Base-by-base conservation (phyloP, 257 asterid genomes). In the Fraxinus anomala region DNA sequence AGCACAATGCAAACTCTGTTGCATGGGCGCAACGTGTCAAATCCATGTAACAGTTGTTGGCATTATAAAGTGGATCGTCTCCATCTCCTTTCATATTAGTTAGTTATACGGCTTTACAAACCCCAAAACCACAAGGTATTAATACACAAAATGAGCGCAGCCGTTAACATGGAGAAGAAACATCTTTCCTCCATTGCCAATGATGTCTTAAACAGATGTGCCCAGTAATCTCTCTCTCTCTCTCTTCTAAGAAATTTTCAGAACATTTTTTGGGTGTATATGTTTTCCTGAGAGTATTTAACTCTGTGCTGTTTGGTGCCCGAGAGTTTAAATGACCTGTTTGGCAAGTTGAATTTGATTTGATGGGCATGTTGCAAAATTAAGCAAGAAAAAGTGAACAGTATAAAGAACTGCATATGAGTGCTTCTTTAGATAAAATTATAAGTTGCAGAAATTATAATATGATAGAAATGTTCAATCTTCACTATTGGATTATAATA, bases 141-240 rank as follows among this genome's bases (percentile, higher is more conserved):
- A 33, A 61, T 30, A 49, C 68, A 17, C 9, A 28, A 7, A 68
- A 69, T 13, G 23, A 17, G 21, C 37, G 44, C 78, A 71, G 23
- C 74, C 21, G 78, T 82, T 56, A 13, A 40, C 68, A 88, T 83
- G 94, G 92, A 67, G 80, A 92, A 92, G 80, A 54, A 54, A 54
- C 92, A 88, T 83, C 96, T 92, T 28, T 92, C 99, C 37, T 26
- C 81, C 86, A 78, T 86, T 73, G 96, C 97, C 76, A 87, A 87
- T 86, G 82, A 89, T 49, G 90, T 94, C 66, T 26, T 95, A 70
- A 79, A 51, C 9, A 87, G 86, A 81, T 92, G 96, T 44, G 89
- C 96, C 69, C 80, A 61, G 98, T 94, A 79, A 30, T 75, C 23
- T 16, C 39, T 36, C 39, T 33, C 36, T 31, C 34, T 31, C 34